Conservation (phyloP, 2,329 filamentous ascomycete genomes). For the Fusarium coicis region DNA sequence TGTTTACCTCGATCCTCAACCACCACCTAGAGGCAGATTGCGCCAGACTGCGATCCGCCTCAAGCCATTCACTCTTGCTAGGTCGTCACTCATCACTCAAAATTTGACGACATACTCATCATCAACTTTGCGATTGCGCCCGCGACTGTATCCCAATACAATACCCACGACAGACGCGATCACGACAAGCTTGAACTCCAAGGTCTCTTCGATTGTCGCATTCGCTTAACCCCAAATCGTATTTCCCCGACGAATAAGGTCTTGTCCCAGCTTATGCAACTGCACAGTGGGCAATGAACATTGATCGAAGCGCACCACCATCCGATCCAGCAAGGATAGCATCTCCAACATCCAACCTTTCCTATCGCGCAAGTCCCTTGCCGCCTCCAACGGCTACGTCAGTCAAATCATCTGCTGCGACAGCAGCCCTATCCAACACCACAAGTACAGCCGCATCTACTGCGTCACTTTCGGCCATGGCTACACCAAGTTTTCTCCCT, state of each 20-base stretch:
- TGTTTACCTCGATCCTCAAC: neutral
- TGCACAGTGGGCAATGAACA: slow-evolving; percentile 46
- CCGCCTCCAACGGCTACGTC: slow-evolving; percentile 39
- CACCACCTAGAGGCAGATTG: neutral
- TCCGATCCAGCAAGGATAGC: slow-evolving; percentile 41
- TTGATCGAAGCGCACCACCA: slow-evolving; percentile 22
- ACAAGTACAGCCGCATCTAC: slow-evolving; percentile 1
- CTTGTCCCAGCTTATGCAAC: slow-evolving; percentile 44
- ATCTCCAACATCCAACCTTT: slow-evolving; percentile 39
- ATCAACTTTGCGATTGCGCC: slow-evolving; percentile 2
- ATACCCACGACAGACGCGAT: slow-evolving; percentile 24
- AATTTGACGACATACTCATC: neutral
- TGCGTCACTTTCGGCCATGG: slow-evolving; percentile 51
- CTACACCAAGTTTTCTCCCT: slow-evolving; percentile 56
- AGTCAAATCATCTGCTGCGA: slow-evolving; percentile 12
- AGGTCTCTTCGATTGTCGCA: slow-evolving; percentile 40
- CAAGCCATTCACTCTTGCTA: neutral
- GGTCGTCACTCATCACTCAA: neutral
- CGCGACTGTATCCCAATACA: slow-evolving; percentile 23
- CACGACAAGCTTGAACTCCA: slow-evolving; percentile 26
- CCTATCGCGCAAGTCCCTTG: slow-evolving; percentile 49
- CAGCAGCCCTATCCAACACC: slow-evolving; percentile 1
- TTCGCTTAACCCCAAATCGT: slow-evolving; percentile 29
- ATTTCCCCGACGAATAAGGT: slow-evolving; percentile 31
- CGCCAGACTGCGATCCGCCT: neutral